A percentile compares a stretch with the other conserved stretches of the same genome.
phyloP scores from a whole-genome alignment of 805 yeast species.

The Schwanniomyces vanrijiae region DNA sequence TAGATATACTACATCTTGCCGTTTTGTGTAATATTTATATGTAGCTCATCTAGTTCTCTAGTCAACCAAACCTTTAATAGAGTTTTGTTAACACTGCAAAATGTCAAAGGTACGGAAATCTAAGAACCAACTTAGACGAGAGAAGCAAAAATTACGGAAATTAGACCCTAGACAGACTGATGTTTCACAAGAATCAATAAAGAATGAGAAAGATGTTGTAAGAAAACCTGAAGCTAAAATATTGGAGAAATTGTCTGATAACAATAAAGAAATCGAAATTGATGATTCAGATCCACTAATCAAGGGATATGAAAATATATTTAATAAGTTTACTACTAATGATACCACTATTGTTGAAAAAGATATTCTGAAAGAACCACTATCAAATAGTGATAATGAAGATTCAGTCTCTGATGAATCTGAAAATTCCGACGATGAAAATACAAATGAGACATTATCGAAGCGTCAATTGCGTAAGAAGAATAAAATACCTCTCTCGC shows the following conservation, averaged over 20 bases:
- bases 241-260: slow-evolving; percentile 4
- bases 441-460: slow-evolving; percentile 28
- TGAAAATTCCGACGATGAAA: slow-evolving; percentile 11
- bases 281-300: slow-evolving; percentile 7
- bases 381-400: slow-evolving; percentile 3
- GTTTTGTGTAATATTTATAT: slow-evolving; percentile 8
- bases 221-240: background rate
- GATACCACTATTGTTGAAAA: background rate
- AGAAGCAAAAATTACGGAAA: slow-evolving; percentile 40
- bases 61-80: background rate
- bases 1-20: background rate
- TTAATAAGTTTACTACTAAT: background rate
- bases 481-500: slow-evolving; percentile 63
- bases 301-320: slow-evolving; percentile 19
- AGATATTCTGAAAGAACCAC: background rate
- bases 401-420: background rate
- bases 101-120: slow-evolving; percentile 30
- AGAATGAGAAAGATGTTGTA: background rate
- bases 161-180: background rate
- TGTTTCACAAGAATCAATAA: background rate
- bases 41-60: slow-evolving; percentile 3
- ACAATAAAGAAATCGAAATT: slow-evolving; percentile 1
- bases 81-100: background rate
- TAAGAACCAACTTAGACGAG: slow-evolving; percentile 57
- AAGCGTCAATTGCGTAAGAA: slow-evolving; percentile 52